Base-by-base conservation (phyloP, 1,139 yeast species). In the Lodderomyces theae region DNA sequence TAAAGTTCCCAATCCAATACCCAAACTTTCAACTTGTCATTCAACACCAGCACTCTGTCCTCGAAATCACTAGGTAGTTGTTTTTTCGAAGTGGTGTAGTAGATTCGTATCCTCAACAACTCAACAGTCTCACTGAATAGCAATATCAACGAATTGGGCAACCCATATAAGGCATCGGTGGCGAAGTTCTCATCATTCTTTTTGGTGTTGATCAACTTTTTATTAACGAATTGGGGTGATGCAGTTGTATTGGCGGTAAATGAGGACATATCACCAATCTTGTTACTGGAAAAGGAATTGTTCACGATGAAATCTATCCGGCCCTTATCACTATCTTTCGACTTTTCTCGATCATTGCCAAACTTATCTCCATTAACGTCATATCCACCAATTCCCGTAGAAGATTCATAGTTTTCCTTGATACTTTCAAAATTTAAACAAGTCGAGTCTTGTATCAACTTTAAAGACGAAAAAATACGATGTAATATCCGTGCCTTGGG, bases 121-220 rank as follows among this genome's bases (percentile, higher is more conserved):
- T 79, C 79, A 7, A 83, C 87, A 11, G 83, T 80, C 46, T 82
- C 86, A 42, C 85, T 77, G 59, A 88, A 86, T 37, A 87, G 64
- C 29, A 81, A 55, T 47, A 87, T 82, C 36, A 88, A 66, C 1
- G 95, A 84, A 55, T 86, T 86, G 2, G 96, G 96, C 40, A 88
- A 66, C 0, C 96, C 96, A 55, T 86, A 86, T 41, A 87, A 68
- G 0, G 92, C 87, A 60, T 86, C 94, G 1, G 92, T 83, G 10
- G 90, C 82, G 44, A 85, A 75, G 43, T 80, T 72, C 46, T 77
- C 81, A 48, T 74, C 77, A 39, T 68, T 63, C 33, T 65, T 65
- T 47, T 72, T 67, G 41, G 72, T 72, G 47, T 62, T 73, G 51
- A 64, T 66, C 41, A 70, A 60, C 52, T 65, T 74, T 42, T 70